A percentile compares a stretch with the other conserved stretches of the same genome.
Evolutionary conservation across 805 yeast species (phyloP).

Genomic region (Wickerhamiella australiensis): DNA sequence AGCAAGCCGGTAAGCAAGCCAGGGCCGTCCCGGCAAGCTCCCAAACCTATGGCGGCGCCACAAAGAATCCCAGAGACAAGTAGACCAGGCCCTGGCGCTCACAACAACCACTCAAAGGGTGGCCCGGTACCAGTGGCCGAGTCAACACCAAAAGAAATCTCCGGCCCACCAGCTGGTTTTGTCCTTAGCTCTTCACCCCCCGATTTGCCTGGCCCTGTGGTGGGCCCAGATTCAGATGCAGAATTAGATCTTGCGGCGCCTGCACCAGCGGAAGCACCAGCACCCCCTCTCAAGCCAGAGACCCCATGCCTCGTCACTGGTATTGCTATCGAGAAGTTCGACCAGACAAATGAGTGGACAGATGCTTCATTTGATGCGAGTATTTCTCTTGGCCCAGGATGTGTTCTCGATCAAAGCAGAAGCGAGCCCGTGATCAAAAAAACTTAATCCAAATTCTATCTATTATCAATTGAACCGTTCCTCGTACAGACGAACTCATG

Average conservation of each 20-base stretch:
- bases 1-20: no score
- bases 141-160: background rate
- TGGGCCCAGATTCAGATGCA: background rate
- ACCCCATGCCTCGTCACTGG: background rate
- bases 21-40: no score
- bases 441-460: no score
- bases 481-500: no score
- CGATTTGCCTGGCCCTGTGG: background rate
- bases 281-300: background rate
- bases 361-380: slow-evolving; percentile 6
- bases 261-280: background rate
- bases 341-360: background rate
- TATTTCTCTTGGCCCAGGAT: background rate
- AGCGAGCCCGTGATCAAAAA: background rate
- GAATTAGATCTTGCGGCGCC: background rate
- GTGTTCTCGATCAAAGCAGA: background rate
- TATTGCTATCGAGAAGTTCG: background rate
- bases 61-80: background rate
- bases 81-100: no score
- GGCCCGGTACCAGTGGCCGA: background rate
- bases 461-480: no score
- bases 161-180: background rate
- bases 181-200: slow-evolving; percentile 8
- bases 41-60: background rate
- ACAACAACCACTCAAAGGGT: no score